Base-by-base conservation (phyloP, 2,329 filamentous ascomycete species). In the Tolypocladium album region DNA sequence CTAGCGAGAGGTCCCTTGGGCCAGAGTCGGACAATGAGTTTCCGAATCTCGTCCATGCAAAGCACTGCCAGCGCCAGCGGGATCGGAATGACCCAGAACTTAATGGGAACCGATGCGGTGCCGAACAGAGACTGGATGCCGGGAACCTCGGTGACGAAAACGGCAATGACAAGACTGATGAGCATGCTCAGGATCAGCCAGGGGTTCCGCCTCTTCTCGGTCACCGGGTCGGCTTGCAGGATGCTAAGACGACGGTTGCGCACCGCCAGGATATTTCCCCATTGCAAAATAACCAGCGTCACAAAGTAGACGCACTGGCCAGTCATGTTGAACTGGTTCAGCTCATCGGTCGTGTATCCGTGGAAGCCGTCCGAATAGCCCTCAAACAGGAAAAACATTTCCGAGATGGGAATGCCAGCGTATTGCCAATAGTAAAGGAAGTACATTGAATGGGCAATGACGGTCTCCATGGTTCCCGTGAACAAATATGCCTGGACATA, bases 231-330 rank as follows among this genome's bases (percentile, higher is more conserved):
- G 0, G 79, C 78, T 63, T 82, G 78, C 34, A 83, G 64, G 43
- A 83, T 77, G 50, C 77, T 80, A 58, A 82, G 68, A 2, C 78
- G 73, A 42, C 81, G 79, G 63, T 79, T 83, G 56, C 81, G 76
- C 7, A 82, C 76, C 0, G 74, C 70, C 31, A 82, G 70, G 43
- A 83, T 76, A 61, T 82, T 82, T 2, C 79, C 79, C 76, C 78
- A 81, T 61, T 83, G 80, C 43, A 83, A 70, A 43, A 82, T 75
- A 0, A 83, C 79, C 1, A 83, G 71, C 0, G 77, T 79, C 13
- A 83, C 77, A 59, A 83, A 83, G 68, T 83, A 83, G 7, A 83
- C 76, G 52, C 76, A 74, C 64, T 82, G 79, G 3, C 78, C 80
- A 0, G 74, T 74, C 58, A 72, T 74, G 68, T 81, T 82, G 71